phyloP scores from a whole-genome alignment of 306 rosid genomes.

The Vicia villosa region DNA sequence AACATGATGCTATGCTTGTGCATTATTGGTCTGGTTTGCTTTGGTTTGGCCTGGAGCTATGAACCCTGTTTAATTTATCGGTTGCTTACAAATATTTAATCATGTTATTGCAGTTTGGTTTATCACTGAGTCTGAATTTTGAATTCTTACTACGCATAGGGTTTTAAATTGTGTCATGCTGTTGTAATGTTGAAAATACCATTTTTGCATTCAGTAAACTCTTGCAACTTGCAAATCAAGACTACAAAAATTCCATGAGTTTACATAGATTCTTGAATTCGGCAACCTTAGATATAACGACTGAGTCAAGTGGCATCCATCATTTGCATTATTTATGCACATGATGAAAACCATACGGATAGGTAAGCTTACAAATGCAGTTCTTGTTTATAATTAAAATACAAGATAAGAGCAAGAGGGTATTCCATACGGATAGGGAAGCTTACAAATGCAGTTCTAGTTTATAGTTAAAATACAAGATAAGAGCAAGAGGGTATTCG shows the following conservation, averaged over 20 bases:
- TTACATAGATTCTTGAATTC: background rate
- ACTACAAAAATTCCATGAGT: background rate
- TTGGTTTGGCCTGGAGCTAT: too few relatives aligned
- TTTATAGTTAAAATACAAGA: background rate
- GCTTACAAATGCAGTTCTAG: background rate
- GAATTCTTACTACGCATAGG: background rate
- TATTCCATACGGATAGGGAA: background rate
- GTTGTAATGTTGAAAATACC: too few relatives aligned
- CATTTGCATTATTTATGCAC: background rate
- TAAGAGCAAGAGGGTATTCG: constrained; percentile 1
- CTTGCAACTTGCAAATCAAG: background rate
- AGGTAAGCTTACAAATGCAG: background rate
- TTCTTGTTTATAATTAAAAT: background rate
- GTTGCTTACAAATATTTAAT: background rate
- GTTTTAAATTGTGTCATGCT: background rate
- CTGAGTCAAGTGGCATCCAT: constrained; percentile 9
- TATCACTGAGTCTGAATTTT: background rate
- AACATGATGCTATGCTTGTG: background rate
- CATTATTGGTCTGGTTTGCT: too few relatives aligned
- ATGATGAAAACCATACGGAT: background rate
- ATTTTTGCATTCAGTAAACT: background rate
- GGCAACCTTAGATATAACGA: background rate
- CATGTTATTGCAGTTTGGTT: background rate
- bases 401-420: constrained; percentile 13
- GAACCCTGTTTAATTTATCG: background rate